Evolutionary conservation across 2,329 filamentous ascomycete species (phyloP).

Genomic region (Dendrostoma leiphaemia): DNA sequence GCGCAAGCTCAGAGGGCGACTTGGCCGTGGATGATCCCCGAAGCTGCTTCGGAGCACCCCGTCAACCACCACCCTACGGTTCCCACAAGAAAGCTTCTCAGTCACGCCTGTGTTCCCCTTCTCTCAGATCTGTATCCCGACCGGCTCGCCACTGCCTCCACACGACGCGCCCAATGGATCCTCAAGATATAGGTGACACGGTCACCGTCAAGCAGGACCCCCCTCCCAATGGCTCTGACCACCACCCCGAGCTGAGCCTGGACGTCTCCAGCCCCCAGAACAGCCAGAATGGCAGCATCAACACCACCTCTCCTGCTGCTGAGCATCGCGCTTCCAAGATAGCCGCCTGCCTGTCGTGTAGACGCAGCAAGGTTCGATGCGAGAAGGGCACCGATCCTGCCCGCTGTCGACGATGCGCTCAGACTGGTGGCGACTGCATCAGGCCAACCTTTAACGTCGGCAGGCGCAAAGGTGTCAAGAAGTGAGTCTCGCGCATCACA

Average conservation of each 20-base stretch:
- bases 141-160: background rate
- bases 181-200: slow-evolving; percentile 7
- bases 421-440: slow-evolving; percentile 59
- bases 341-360: slow-evolving; percentile 63
- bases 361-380: slow-evolving; percentile 68
- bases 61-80: background rate
- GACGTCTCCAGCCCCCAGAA: slow-evolving; percentile 9
- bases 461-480: slow-evolving; percentile 74
- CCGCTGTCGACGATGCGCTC: slow-evolving; percentile 60
- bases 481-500: slow-evolving; percentile 44
- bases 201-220: slow-evolving; percentile 16
- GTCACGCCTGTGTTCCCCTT: background rate
- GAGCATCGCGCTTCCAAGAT: slow-evolving; percentile 25
- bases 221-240: background rate
- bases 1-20: too few species aligned
- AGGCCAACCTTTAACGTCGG: slow-evolving; percentile 73
- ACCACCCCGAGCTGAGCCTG: background rate
- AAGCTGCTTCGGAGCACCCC: background rate
- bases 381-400: slow-evolving; percentile 51
- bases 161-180: slow-evolving; percentile 14
- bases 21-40: too few species aligned
- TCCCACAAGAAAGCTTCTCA: background rate
- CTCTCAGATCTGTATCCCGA: background rate
- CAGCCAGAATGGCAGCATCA: slow-evolving; percentile 10
- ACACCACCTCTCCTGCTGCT: slow-evolving; percentile 6